phyloP scores from a whole-genome alignment of 208 protist species.

The Trypanosoma conorhini region DNA sequence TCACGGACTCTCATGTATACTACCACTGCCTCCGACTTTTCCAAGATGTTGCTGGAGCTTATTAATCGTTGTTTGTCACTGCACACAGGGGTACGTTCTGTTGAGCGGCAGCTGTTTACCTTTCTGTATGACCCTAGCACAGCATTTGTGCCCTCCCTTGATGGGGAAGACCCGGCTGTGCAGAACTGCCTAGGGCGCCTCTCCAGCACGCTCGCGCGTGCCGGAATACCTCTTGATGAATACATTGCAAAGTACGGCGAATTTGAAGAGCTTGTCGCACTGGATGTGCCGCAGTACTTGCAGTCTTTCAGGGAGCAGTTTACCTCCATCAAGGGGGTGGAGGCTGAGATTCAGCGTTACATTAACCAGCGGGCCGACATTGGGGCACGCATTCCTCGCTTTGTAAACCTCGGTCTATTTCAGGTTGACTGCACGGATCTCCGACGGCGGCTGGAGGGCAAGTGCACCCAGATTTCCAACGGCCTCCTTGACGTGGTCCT shows the following conservation, averaged over 20 bases:
- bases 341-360: slow-evolving; percentile 77
- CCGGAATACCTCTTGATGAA: slow-evolving; percentile 46
- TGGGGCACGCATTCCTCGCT: slow-evolving; percentile 55
- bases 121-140: slow-evolving; percentile 90
- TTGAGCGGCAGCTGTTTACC: slow-evolving; percentile 89
- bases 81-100: slow-evolving; percentile 83
- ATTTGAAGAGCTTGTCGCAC: slow-evolving; percentile 70
- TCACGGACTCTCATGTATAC: slow-evolving; percentile 42
- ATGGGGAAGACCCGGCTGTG: slow-evolving; percentile 49
- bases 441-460: slow-evolving; percentile 63
- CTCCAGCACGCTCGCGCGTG: slow-evolving; percentile 49
- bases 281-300: slow-evolving; percentile 81
- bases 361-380: slow-evolving; percentile 60
- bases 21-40: slow-evolving; percentile 59
- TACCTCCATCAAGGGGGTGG: slow-evolving; percentile 64
- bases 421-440: slow-evolving; percentile 80
- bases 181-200: slow-evolving; percentile 58
- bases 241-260: slow-evolving; percentile 78
- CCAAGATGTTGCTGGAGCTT: slow-evolving; percentile 54
- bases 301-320: slow-evolving; percentile 69
- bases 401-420: slow-evolving; percentile 77
- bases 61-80: slow-evolving; percentile 73
- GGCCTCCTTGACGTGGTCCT: slow-evolving; percentile 80
- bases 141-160: slow-evolving; percentile 64
- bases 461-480: slow-evolving; percentile 66